These are phyloP conservation scores for Hygrocybe coccinea DNA, from an alignment of 768 basidiomycete species.

Conservation along the genomic window DNA sequence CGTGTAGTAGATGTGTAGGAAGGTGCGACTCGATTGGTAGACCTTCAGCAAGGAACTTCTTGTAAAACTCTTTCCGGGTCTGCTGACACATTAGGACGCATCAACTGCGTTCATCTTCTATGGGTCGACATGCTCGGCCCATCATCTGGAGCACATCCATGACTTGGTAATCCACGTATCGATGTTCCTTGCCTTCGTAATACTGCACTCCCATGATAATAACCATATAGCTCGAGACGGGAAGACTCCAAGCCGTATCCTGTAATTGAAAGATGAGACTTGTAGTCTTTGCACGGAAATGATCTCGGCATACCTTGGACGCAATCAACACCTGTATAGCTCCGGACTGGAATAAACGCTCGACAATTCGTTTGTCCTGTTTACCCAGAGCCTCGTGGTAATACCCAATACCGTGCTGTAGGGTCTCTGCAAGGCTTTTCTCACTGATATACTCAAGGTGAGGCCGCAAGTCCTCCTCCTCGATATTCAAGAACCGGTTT, in stretches of 20 bases:
- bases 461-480: conserved; percentile 74
- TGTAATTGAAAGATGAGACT: conserved; percentile 23
- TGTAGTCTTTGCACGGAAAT: neutral
- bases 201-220: conserved; percentile 99
- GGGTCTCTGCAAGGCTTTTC: conserved; percentile 63
- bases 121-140: conserved; percentile 89
- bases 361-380: conserved; percentile 48
- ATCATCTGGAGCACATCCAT: conserved; percentile 99
- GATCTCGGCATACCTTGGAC: conserved; percentile 60
- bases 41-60: conserved; percentile 96
- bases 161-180: conserved; percentile 96
- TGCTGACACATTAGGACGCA: conserved; percentile 98
- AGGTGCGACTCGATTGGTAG: conserved; percentile 94
- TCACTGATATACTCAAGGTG: conserved; percentile 86
- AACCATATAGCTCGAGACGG: conserved; percentile 93
- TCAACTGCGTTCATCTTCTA: conserved; percentile 81
- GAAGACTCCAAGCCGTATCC: conserved; percentile 96
- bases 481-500: conserved; percentile 86
- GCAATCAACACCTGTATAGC: conserved; percentile 87
- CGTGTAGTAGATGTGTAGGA: conserved; percentile 84
- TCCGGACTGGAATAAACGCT: conserved; percentile 81
- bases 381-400: conserved; percentile 91
- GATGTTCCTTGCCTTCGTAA: conserved; percentile 96
- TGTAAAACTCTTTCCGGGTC: conserved; percentile 97
- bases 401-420: conserved; percentile 89